Percentiles rank a stretch among this genome's conserved stretches.
Evolutionary conservation across 192 early-diverging fungal species (phyloP).

Genomic region (Backusella parvicylindrica): DNA sequence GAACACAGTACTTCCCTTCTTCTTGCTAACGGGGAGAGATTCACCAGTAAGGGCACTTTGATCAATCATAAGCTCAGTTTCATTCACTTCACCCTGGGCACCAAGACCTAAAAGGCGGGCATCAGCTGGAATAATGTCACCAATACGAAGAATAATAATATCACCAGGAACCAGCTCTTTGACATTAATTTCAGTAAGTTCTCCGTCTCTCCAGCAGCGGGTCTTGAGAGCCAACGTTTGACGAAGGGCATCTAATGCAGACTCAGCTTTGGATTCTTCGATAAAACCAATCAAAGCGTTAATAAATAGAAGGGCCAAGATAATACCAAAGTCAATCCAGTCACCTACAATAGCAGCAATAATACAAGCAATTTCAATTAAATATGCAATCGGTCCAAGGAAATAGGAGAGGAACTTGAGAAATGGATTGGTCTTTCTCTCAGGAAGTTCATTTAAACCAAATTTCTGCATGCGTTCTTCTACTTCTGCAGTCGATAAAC

Average conservation of each 20-base stretch:
- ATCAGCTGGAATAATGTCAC: slow-evolving; percentile 93
- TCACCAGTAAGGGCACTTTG: slow-evolving; percentile 92
- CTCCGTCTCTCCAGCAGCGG: slow-evolving; percentile 74
- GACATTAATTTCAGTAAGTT: slow-evolving; percentile 67
- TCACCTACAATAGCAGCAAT: slow-evolving; percentile 68
- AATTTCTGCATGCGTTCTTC: slow-evolving; percentile 64
- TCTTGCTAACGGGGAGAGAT: slow-evolving; percentile 79
- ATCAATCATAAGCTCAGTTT: slow-evolving; percentile 76
- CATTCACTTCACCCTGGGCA: slow-evolving; percentile 64
- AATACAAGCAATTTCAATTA: slow-evolving; percentile 86
- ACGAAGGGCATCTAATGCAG: slow-evolving; percentile 90
- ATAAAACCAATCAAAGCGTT: slow-evolving; percentile 93
- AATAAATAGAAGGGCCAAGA: slow-evolving; percentile 73
- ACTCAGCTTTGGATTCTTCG: slow-evolving; percentile 92
- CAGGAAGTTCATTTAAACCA: slow-evolving; percentile 78
- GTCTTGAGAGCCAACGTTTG: slow-evolving; percentile 90
- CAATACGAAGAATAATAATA: slow-evolving; percentile 77
- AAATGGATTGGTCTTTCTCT: slow-evolving; percentile 78
- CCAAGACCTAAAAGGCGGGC: slow-evolving; percentile 68
- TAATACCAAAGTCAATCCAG: slow-evolving; percentile 81
- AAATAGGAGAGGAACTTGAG: slow-evolving; percentile 83
- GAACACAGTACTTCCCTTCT: slow-evolving; percentile 75
- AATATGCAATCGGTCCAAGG: slow-evolving; percentile 77
- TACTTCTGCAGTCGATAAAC: slow-evolving; percentile 68
- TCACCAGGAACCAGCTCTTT: slow-evolving; percentile 82